Evolutionary conservation across 2,329 filamentous ascomycete genomes (phyloP).

Genomic region (Dactylellina cionopaga): DNA sequence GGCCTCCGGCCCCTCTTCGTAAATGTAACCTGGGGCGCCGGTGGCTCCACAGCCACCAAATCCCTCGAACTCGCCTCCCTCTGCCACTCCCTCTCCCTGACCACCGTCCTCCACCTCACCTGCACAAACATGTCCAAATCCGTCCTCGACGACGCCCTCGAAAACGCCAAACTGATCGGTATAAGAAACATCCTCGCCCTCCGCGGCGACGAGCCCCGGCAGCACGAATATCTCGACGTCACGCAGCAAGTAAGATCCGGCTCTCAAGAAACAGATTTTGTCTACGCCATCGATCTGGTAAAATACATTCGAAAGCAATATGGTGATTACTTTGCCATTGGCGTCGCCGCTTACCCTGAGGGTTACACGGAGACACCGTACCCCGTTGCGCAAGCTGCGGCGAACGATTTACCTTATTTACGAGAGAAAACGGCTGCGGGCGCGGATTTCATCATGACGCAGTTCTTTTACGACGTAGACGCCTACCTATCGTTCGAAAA

Average conservation of each 20-base stretch:
- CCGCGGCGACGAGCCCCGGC: conserved; percentile 87
- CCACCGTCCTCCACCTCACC: conserved; percentile 93
- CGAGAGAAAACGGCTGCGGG: conserved; percentile 91
- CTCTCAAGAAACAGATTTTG: conserved; percentile 75
- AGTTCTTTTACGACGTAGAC: conserved; percentile 90
- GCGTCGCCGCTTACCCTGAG: conserved; percentile 93
- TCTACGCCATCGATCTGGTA: conserved; percentile 88
- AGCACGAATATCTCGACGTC: conserved; percentile 76
- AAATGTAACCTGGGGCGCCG: conserved; percentile 97
- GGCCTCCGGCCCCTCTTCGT: conserved; percentile 92
- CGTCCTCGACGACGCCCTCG: conserved; percentile 86
- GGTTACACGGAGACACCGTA: conserved; percentile 92
- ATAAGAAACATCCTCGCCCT: conserved; percentile 94
- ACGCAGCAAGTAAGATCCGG: conserved; percentile 62
- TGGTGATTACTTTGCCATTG: conserved; percentile 95
- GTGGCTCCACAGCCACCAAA: conserved; percentile 88
- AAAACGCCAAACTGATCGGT: conserved; percentile 88
- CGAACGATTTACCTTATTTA: conserved; percentile 81
- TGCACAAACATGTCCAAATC: conserved; percentile 96
- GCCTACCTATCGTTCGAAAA: conserved; percentile 84
- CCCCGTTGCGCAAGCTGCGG: conserved; percentile 76
- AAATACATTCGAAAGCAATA: conserved; percentile 85
- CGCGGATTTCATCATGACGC: conserved; percentile 98
- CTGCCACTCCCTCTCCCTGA: conserved; percentile 91
- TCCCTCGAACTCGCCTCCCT: conserved; percentile 94